Percentiles rank a stretch among this genome's conserved stretches.
Evolutionary conservation across 805 yeast genomes (phyloP).

Genomic region (Sugiyamaella boreocaroliniensis): DNA sequence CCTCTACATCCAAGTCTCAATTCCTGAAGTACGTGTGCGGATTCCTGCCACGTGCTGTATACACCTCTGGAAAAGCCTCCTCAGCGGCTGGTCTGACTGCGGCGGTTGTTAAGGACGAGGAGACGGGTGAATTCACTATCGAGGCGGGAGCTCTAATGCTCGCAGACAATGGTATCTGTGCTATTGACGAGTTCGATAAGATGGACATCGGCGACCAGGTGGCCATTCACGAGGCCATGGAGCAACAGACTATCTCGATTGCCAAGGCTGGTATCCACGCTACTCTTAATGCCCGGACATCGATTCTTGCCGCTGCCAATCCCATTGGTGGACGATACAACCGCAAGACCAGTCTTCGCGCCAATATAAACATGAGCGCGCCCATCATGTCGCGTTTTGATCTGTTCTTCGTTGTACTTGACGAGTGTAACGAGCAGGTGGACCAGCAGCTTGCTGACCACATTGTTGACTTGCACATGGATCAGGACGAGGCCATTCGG

Average conservation of each 20-base stretch:
- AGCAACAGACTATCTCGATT: conserved; percentile 96
- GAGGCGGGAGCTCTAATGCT: conserved; percentile 99
- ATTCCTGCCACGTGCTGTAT: conserved; percentile 88
- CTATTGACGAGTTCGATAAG: conserved; percentile 97
- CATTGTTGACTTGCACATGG: conserved; percentile 88
- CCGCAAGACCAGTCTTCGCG: conserved; percentile 71
- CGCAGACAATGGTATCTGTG: conserved; percentile 97
- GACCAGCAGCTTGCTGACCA: conserved; percentile 89
- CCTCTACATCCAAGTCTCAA: conserved; percentile 95
- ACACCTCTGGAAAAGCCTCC: conserved; percentile 97
- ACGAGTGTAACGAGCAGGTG: conserved; percentile 85
- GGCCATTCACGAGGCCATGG: conserved; percentile 99
- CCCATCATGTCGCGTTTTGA: conserved; percentile 99
- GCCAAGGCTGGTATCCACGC: conserved; percentile 99
- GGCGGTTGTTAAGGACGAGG: conserved; percentile 95
- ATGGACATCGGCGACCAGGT: conserved; percentile 96
- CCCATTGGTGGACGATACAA: conserved; percentile 97
- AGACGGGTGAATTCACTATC: conserved; percentile 91
- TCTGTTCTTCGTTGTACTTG: conserved; percentile 86
- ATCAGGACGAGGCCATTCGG: conserved; percentile 78
- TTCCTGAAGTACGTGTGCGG: conserved; percentile 87
- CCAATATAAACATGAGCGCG: conserved; percentile 91
- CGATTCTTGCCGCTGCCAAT: conserved; percentile 97
- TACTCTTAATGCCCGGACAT: conserved; percentile 91
- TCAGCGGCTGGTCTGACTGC: conserved; percentile 99